Conservation (phyloP, 163 green algal genomes). For the Volvox carteri region DNA sequence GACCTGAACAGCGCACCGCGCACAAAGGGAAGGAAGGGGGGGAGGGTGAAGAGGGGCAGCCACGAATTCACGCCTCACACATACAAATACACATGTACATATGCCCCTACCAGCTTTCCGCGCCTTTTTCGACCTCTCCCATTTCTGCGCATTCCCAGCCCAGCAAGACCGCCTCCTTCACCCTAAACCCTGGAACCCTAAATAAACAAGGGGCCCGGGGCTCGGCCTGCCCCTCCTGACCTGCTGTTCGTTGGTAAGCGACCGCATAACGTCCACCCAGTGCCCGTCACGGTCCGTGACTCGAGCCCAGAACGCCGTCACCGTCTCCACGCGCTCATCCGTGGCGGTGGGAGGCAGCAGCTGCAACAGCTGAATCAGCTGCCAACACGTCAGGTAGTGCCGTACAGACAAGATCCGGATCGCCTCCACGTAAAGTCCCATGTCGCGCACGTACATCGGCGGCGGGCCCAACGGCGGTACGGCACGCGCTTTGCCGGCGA, state of each 20-base stretch:
- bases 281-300: slow-evolving; percentile 52
- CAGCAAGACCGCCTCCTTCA: no score
- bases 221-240: no score
- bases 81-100: background rate
- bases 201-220: background rate
- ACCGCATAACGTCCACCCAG: slow-evolving; percentile 68
- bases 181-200: no score
- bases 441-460: slow-evolving; percentile 57
- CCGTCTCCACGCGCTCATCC: slow-evolving; percentile 61
- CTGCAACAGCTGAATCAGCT: slow-evolving; percentile 73
- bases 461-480: background rate
- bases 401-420: slow-evolving; percentile 66
- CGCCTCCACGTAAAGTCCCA: slow-evolving; percentile 53
- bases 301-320: slow-evolving; percentile 68
- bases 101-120: no score
- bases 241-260: slow-evolving; percentile 65
- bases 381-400: slow-evolving; percentile 67
- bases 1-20: no score
- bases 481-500: background rate
- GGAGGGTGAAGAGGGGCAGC: background rate
- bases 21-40: background rate
- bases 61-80: background rate
- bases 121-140: no score
- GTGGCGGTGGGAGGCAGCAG: slow-evolving; percentile 61
- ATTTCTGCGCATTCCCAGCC: no score